Percentiles rank a stretch among this genome's conserved stretches.
Conservation (phyloP, 352 stramenopile genomes). For the Globisporangium viniferum region DNA sequence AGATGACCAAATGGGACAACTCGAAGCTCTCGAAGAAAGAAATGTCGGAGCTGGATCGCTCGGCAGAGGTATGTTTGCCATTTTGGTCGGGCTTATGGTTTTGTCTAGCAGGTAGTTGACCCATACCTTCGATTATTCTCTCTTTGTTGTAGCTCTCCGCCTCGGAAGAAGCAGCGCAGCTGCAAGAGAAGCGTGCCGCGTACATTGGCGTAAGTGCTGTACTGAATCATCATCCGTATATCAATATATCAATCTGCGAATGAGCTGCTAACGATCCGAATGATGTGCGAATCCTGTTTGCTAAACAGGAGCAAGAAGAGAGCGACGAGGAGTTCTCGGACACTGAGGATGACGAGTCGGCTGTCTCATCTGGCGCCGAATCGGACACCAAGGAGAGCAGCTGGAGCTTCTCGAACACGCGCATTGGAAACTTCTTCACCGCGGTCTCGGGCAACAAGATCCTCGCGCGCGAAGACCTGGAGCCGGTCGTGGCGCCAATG, state of each 20-base stretch:
- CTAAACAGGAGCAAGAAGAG: slow-evolving; percentile 52
- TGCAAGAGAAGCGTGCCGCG: slow-evolving; percentile 68
- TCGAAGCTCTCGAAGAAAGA: slow-evolving; percentile 86
- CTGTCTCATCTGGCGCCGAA: slow-evolving; percentile 59
- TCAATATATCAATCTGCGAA: not conserved
- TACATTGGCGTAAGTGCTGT: slow-evolving; percentile 74
- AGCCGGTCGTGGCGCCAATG: slow-evolving; percentile 92
- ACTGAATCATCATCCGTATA: not conserved
- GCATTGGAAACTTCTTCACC: slow-evolving; percentile 79
- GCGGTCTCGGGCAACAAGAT: slow-evolving; percentile 91
- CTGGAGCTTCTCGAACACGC: slow-evolving; percentile 83
- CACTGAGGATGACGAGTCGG: slow-evolving; percentile 63
- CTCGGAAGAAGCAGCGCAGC: slow-evolving; percentile 66
- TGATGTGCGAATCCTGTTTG: not conserved
- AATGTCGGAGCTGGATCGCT: slow-evolving; percentile 67
- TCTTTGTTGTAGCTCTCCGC: slow-evolving; percentile 38
- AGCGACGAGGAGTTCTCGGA: slow-evolving; percentile 68
- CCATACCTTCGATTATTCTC: not conserved
- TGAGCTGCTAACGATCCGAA: not conserved
- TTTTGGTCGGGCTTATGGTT: not conserved
- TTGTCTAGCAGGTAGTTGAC: not conserved
- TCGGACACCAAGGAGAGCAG: slow-evolving; percentile 54
- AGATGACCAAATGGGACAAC: slow-evolving; percentile 86
- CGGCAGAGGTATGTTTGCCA: slow-evolving; percentile 41
- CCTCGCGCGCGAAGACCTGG: slow-evolving; percentile 91